A percentile compares a stretch with the other conserved stretches of the same genome.
Evolutionary conservation across 169 alveolate genomes (phyloP).

Genomic region (Plasmodium chabaudi): DNA sequence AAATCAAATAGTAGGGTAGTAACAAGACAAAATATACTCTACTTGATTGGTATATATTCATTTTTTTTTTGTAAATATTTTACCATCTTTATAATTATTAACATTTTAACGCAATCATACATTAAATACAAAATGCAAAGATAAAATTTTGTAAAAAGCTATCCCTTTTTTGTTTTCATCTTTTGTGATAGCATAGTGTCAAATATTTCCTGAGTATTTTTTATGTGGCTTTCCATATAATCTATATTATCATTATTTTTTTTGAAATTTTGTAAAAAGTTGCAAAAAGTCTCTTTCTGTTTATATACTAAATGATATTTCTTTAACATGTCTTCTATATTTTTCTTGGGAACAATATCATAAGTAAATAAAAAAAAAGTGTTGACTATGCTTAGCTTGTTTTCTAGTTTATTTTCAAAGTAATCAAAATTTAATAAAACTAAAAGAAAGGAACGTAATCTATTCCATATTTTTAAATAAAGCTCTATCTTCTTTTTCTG

Average conservation of each 20-base stretch:
- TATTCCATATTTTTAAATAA: constrained; percentile 35
- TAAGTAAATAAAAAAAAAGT: constrained; percentile 77
- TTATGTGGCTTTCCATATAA: constrained; percentile 51
- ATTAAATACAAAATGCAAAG: too few relatives aligned
- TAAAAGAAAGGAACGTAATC: constrained; percentile 45
- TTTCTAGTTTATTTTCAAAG: constrained; percentile 65
- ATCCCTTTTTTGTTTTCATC: constrained; percentile 12
- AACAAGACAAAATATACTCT: too few relatives aligned
- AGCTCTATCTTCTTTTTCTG: neutral
- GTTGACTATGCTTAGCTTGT: constrained; percentile 17
- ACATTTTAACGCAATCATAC: too few relatives aligned
- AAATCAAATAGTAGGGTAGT: too few relatives aligned
- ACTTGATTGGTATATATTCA: too few relatives aligned
- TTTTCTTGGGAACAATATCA: constrained; percentile 43
- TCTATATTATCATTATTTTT: constrained; percentile 13
- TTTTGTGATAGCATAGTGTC: constrained; percentile 13
- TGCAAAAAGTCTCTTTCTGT: constrained; percentile 35
- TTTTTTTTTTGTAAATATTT: too few relatives aligned
- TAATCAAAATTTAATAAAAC: constrained; percentile 49
- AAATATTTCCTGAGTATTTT: constrained; percentile 18
- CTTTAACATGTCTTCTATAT: constrained; percentile 23
- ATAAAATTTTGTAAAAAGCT: neutral
- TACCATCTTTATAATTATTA: too few relatives aligned
- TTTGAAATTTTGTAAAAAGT: constrained; percentile 34
- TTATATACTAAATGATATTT: constrained; percentile 26